A percentile compares a stretch with the other conserved stretches of the same genome.
Evolutionary conservation across 495 filamentous ascomycete genomes (phyloP).

Genomic region (Trichoderma orchidacearum): DNA sequence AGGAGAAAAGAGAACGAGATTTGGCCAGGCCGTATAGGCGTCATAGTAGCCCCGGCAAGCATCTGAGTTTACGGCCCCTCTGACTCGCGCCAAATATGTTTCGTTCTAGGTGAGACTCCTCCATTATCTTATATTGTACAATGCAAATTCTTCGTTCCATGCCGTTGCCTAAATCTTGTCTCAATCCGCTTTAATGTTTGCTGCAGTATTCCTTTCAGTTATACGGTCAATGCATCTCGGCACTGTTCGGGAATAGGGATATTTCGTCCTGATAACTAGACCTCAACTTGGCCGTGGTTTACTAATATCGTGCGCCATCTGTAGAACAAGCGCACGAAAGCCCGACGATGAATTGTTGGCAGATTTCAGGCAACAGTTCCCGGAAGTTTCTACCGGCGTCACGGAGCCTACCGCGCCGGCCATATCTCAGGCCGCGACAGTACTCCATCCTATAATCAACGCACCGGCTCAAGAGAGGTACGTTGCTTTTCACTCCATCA

Average conservation of each 20-base stretch:
- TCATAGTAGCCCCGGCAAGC: no score
- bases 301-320: neutral
- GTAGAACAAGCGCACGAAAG: conserved; percentile 74
- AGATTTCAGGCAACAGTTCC: conserved; percentile 69
- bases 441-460: conserved; percentile 23
- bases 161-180: no score
- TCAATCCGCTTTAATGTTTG: no score
- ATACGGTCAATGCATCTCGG: no score
- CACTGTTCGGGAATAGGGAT: no score
- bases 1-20: neutral
- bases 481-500: neutral
- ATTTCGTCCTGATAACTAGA: no score
- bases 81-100: neutral
- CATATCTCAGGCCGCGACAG: conserved; percentile 20
- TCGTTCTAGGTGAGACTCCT: neutral
- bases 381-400: conserved; percentile 38
- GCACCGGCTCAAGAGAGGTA: conserved; percentile 36
- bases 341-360: conserved; percentile 72
- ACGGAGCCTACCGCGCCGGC: conserved; percentile 16
- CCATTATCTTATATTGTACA: neutral
- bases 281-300: no score
- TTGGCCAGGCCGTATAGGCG: neutral
- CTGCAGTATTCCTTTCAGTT: no score
- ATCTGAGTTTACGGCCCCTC: no score
- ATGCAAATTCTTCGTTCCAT: neutral